Conservation (phyloP, 257 asterid species). For the Solanum sejunctum region DNA sequence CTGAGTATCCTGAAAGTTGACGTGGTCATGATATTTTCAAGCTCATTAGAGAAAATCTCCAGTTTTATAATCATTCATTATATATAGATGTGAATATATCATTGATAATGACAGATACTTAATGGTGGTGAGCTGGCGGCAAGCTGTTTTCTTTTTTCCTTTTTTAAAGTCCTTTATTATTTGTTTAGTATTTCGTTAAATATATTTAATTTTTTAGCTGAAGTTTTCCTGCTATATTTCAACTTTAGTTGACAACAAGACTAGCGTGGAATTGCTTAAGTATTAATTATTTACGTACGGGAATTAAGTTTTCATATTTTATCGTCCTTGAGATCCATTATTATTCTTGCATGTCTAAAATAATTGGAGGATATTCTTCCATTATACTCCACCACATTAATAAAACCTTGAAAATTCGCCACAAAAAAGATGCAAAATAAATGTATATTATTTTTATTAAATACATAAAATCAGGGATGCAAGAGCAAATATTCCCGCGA, state of each 20-base stretch:
- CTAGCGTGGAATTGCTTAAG: neutral
- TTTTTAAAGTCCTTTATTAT: neutral
- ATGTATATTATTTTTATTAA: neutral
- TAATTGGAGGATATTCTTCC: neutral
- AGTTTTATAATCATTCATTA: neutral
- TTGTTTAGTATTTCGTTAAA: neutral
- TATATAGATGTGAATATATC: neutral
- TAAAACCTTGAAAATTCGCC: neutral
- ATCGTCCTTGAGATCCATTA: neutral
- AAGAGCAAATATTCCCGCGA: neutral
- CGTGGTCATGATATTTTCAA: neutral
- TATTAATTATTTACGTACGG: neutral
- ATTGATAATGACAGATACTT: neutral
- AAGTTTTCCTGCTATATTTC: neutral
- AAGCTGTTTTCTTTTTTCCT: neutral
- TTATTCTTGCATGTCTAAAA: neutral
- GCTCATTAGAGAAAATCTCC: neutral
- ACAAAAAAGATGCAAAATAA: neutral
- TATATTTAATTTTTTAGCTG: neutral
- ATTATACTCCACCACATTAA: neutral
- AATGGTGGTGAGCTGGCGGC: neutral
- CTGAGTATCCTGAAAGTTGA: neutral
- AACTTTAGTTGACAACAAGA: neutral
- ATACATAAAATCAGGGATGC: neutral
- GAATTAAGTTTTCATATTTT: neutral